Evolutionary conservation across 2,329 filamentous ascomycete genomes (phyloP), one percentile per base, ranked within the genome.

Genomic region (Alternaria sp.): DNA sequence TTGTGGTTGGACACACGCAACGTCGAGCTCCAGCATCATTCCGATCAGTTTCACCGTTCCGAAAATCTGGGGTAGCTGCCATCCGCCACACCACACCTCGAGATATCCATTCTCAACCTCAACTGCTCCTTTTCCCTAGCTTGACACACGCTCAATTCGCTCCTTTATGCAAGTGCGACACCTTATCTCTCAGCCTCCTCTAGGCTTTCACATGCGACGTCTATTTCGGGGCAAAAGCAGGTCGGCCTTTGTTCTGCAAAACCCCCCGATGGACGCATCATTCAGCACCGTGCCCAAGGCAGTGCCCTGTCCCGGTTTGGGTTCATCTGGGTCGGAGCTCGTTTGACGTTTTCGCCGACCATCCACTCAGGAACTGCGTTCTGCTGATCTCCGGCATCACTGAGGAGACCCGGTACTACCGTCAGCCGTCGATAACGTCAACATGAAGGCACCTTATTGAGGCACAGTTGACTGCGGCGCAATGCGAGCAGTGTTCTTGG

Each of bases 361-460:
- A 18, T 47, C 66, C 66, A 71, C 55, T 68, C 58, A 65, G 56
- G 37, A 43, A 44, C 54, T 15, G 26, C 53, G 53, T 45, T n/a
- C 43, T 61, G 65, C 61, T 64, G 59, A 66, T 64, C 61, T 60
- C 59, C 67, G 67, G 71, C 47, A 63, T 55, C 53, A 62, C 55
- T 69, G 71, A 67, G 71, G 71, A 74, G 71, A 74, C 61, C 71
- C 71, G 71, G 64, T 49, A 47, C 56, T 56, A 55, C 45, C 64
- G 44, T 62, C 55, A 55, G 37, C 60, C 20, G 15, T 61, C 61
- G 46, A 60, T 37, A 63, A 68, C 65, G 60, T 58, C 66, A 69
- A 49, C 56, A 71, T 43, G 49, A 20, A 25, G 28, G 20, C 43
- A 49, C 54, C 47, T 23, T 64, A 43, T 50, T 49, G 55, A 30